Evolutionary conservation across 2,329 filamentous ascomycete genomes (phyloP), one percentile per base, ranked within the genome.

Genomic region (Tolypocladium endophyticum): DNA sequence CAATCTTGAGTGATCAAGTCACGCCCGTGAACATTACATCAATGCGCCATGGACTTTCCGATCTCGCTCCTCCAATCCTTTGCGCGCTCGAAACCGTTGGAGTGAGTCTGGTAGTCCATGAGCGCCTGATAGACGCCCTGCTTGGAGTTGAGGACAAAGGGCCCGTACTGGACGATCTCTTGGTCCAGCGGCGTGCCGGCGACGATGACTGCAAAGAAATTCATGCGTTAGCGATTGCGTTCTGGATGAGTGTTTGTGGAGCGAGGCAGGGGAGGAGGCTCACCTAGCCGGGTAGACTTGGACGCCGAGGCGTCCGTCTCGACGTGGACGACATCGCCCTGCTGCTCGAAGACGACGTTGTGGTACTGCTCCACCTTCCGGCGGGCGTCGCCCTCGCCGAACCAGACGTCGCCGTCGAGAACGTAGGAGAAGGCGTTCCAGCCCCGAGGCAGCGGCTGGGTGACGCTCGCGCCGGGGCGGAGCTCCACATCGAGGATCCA

Each of bases 381-480:
- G 66, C 77, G 77, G 30, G 76, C 73, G 59, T 78, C 73, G 28
- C 79, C 83, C 52, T 73, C 78, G 64, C 80, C 86, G 72, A 88
- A 89, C 66, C 77, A 77, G 1, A 85, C 86, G 9, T 81, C 83
- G 28, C 93, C 93, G 61, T 86, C 80, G n/a, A 97, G 79, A 4
- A 85, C 87, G 73, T 97, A 97, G 20, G 87, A 87, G 69, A 97
- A 97, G 1, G 90, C 86, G 72, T 95, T 97, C 90, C 92, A 97
- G 35, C 86, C 87, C 62, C 79, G 76, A 0, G 93, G 93, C 3
- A 97, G 70, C 6, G 83, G 74, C 76, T 97, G 93, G 28, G 79
- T 80, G 64, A 97, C 78, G 61, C 80, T 84, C 55, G 90, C 92
- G 58, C 93, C 93, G 0, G 92, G 92, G 67, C 85, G 77, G 58